These are phyloP conservation scores for Sarcomyxa edulis DNA, from an alignment of 768 basidiomycete species.

Conservation along the genomic window DNA sequence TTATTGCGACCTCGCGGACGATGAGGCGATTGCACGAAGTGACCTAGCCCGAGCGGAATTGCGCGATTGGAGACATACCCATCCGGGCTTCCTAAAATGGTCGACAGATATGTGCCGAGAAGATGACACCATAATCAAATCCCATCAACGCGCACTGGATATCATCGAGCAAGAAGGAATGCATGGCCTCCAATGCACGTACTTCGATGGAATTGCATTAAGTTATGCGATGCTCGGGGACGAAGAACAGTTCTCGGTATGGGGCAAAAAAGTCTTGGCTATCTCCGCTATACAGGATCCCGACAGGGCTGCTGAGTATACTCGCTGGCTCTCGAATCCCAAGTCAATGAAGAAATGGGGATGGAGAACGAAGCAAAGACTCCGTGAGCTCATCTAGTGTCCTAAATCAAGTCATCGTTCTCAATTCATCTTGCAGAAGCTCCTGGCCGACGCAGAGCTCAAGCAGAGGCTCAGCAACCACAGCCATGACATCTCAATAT, in stretches of 20 bases:
- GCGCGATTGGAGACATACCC: slow-evolving; percentile 16
- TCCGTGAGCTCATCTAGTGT: no score
- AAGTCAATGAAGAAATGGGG: slow-evolving; percentile 32
- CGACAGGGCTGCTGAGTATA: slow-evolving; percentile 22
- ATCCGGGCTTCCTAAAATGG: slow-evolving; percentile 30
- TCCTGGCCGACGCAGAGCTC: no score
- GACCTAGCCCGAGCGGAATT: slow-evolving; percentile 25
- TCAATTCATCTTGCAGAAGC: no score
- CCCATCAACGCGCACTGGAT: slow-evolving; percentile 22
- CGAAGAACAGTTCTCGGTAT: slow-evolving; percentile 25
- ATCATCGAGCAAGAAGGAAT: slow-evolving; percentile 29
- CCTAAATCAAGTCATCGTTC: no score
- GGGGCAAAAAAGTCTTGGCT: slow-evolving; percentile 24
- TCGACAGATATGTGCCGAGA: slow-evolving; percentile 19
- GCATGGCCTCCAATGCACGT: slow-evolving; percentile 19
- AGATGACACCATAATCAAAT: slow-evolving; percentile 23
- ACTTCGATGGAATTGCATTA: slow-evolving; percentile 34
- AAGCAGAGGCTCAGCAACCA: no score
- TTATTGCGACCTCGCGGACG: slow-evolving; percentile 16
- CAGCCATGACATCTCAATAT: no score
- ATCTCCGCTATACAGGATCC: slow-evolving; percentile 13
- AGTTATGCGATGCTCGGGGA: slow-evolving; percentile 36
- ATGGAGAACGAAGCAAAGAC: no score
- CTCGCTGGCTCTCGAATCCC: slow-evolving; percentile 29
- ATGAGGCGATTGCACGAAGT: slow-evolving; percentile 13